These are phyloP conservation scores for Aspergillus fijiensis DNA, from an alignment of 2,329 filamentous ascomycete genomes.

Conservation along the genomic window DNA sequence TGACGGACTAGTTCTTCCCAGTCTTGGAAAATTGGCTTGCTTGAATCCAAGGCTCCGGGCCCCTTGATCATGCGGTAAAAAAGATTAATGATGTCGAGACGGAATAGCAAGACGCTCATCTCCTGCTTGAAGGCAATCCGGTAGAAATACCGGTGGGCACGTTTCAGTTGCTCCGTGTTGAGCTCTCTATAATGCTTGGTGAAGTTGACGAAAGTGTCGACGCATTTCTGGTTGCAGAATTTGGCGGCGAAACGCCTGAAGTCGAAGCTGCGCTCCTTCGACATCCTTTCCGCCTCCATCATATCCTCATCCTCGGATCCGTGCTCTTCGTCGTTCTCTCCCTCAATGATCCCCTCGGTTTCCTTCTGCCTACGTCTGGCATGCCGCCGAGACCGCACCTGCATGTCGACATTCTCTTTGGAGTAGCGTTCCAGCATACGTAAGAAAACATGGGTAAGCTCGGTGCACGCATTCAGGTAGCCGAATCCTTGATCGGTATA, in stretches of 20 bases:
- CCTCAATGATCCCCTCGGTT: constrained; percentile 39
- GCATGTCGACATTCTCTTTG: constrained; percentile 91
- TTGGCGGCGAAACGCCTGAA: constrained; percentile 79
- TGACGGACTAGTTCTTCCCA: constrained; percentile 90
- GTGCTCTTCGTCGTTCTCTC: constrained; percentile 53
- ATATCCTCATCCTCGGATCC: constrained; percentile 73
- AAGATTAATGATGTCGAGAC: constrained; percentile 84
- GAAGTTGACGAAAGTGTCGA: constrained; percentile 85
- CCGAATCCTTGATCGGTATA: constrained; percentile 94
- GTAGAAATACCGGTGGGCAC: constrained; percentile 91
- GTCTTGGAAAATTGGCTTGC: constrained; percentile 70
- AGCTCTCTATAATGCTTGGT: constrained; percentile 79
- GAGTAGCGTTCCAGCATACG: constrained; percentile 90
- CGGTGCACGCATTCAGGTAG: constrained; percentile 88
- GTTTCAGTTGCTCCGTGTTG: constrained; percentile 76
- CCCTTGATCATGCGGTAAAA: constrained; percentile 92
- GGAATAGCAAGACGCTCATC: constrained; percentile 81
- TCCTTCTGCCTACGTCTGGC: constrained; percentile 68
- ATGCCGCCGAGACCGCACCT: constrained; percentile 78
- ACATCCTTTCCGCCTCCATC: constrained; percentile 66
- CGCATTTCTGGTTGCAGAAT: constrained; percentile 79
- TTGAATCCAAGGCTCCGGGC: constrained; percentile 69
- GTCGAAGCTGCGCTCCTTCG: constrained; percentile 88
- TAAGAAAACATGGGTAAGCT: constrained; percentile 86
- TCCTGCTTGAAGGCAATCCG: constrained; percentile 94